These are phyloP conservation scores for Fraxinus floribunda DNA, from an alignment of 305 asterid species.

Conservation along the genomic window DNA sequence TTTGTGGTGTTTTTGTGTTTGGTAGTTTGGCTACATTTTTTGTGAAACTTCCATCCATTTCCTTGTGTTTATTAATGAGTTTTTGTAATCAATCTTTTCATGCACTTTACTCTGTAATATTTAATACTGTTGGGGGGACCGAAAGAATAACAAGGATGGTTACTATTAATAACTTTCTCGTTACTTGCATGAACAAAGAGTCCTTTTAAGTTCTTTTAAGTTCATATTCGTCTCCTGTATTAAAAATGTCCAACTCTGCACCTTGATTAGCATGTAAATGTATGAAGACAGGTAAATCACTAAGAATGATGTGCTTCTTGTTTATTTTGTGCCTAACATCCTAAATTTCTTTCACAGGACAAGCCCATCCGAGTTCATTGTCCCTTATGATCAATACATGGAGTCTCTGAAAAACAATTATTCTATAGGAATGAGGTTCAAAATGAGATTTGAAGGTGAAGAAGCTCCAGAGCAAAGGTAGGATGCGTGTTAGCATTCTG, in stretches of 20 bases:
- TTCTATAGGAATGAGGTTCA: slow-evolving; percentile 90
- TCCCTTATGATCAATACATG: slow-evolving; percentile 81
- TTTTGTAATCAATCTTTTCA: background rate
- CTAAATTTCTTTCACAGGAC: slow-evolving; percentile 51
- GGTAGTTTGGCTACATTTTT: background rate
- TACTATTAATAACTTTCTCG: background rate
- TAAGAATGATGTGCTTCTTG: background rate
- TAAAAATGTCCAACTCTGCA: background rate
- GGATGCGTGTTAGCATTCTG: slow-evolving; percentile 16
- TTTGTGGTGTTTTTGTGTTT: background rate
- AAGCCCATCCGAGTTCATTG: slow-evolving; percentile 89
- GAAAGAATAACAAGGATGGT: background rate
- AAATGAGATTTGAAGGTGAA: slow-evolving; percentile 99
- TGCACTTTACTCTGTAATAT: background rate
- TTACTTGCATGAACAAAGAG: background rate
- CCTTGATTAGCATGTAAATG: background rate
- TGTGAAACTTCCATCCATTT: background rate
- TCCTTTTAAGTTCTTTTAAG: background rate
- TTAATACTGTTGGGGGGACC: background rate
- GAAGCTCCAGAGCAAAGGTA: slow-evolving; percentile 99
- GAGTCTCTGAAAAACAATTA: slow-evolving; percentile 74
- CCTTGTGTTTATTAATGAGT: background rate
- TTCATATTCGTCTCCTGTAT: background rate
- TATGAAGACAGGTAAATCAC: background rate
- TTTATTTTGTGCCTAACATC: background rate